Conservation (phyloP, 345 rosid genomes). For the Brassica incana region DNA sequence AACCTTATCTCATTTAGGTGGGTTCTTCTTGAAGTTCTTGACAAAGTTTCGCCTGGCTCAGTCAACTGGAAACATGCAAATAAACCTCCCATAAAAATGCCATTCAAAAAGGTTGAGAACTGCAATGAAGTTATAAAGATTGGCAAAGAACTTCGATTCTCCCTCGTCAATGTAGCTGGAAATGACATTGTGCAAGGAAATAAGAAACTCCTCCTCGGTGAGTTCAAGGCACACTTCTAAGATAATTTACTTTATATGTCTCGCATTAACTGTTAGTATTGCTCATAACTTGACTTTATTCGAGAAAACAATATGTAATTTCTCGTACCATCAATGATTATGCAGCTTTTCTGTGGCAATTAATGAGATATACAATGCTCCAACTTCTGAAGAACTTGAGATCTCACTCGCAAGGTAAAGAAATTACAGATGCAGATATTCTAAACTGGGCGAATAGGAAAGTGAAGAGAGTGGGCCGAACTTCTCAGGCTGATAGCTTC, state of each 20-base stretch:
- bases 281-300: neutral
- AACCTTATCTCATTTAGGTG: conserved; percentile 53
- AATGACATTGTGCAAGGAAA: conserved; percentile 60
- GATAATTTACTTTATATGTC: neutral
- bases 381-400: conserved; percentile 79
- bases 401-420: conserved; percentile 75
- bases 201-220: conserved; percentile 45
- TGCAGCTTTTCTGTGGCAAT: conserved; percentile 64
- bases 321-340: neutral
- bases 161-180: conserved; percentile 97
- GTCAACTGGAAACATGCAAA: conserved; percentile 76
- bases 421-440: conserved; percentile 79
- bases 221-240: neutral
- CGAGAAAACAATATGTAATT: neutral
- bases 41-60: conserved; percentile 44
- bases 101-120: conserved; percentile 44
- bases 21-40: conserved; percentile 63
- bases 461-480: conserved; percentile 65
- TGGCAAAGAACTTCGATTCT: conserved; percentile 51
- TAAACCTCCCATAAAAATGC: conserved; percentile 94
- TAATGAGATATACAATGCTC: conserved; percentile 87
- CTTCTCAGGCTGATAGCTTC: conserved; percentile 73
- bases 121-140: conserved; percentile 44
- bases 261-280: neutral
- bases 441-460: conserved; percentile 79